These are phyloP conservation scores for Erucastrum elatum DNA, from an alignment of 345 rosid species.

Conservation along the genomic window DNA sequence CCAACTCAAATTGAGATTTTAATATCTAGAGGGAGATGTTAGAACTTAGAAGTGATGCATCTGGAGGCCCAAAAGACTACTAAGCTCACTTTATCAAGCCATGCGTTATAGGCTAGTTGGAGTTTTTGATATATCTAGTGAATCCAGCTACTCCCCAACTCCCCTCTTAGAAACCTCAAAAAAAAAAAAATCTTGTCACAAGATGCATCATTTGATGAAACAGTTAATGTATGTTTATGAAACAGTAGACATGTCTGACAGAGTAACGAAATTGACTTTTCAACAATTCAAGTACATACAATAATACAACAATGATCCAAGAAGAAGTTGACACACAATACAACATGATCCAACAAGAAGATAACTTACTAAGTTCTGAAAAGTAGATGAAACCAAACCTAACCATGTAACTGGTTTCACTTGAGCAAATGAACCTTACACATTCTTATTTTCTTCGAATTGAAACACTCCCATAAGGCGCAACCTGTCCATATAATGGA, in stretches of 20 bases:
- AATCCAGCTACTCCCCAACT: background rate
- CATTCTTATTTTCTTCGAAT: background rate
- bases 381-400: conserved; percentile 1
- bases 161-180: background rate
- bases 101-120: background rate
- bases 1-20: background rate
- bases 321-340: background rate
- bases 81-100: background rate
- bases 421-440: background rate
- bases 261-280: background rate
- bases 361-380: background rate
- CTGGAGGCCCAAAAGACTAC: background rate
- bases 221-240: background rate
- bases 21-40: background rate
- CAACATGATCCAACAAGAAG: background rate
- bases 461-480: conserved; percentile 19
- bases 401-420: conserved; percentile 14
- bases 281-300: background rate
- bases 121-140: background rate
- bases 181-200: background rate
- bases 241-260: conserved; percentile 21
- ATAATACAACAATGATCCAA: background rate
- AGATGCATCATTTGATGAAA: background rate
- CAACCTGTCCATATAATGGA: background rate
- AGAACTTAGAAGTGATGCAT: background rate